Evolutionary conservation across 805 yeast genomes (phyloP), one percentile per base, ranked within the genome.

Genomic region (Candida ipomoeae): DNA sequence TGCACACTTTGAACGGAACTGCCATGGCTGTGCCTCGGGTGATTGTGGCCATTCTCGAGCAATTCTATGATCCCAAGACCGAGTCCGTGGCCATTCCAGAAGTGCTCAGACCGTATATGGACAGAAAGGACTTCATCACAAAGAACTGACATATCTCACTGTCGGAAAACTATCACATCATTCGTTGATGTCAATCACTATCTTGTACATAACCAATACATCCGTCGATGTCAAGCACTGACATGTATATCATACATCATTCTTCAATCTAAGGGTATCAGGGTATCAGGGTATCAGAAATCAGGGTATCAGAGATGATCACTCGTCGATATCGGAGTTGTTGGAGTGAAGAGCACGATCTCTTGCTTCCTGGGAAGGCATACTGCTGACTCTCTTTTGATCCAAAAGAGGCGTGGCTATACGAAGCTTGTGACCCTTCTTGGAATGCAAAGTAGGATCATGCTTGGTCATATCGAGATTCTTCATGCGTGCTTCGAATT

Each of bases 1-100:
- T 82, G 0, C 90, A 88, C 55, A 94, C 99, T 0, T 74, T 94
- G 42, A 94, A 94, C 58, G 99, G 97, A 15, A 94, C 99, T 0
- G 96, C 96, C 1, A 78, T 91, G 79, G 99, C 99, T 1, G 85
- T 92, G 14, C 99, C 99, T 2, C 74, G 99, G 52, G 85, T 91
- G 1, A 83, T 94, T 17, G 77, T 91, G 18, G 97, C 98, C 1
- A 77, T 94, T n/a, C 70, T 92, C 4, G 99, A 94, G 68, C 94
- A 87, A 64, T 79, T 78, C 58, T 94, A 87, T 61, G 85, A 89
- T 54, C 78, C 83, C 2, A 66, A 57, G 3, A 75, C 79, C 0
- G 69, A 81, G 13, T 65, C 75, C 4, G 78, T 91, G 5, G 55
- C 62, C 11, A 79, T 91, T 47, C 97, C 97, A 5, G 67, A 79